These are phyloP conservation scores for Tricholoma bakamatsutake DNA, from an alignment of 768 basidiomycete species.

Conservation along the genomic window DNA sequence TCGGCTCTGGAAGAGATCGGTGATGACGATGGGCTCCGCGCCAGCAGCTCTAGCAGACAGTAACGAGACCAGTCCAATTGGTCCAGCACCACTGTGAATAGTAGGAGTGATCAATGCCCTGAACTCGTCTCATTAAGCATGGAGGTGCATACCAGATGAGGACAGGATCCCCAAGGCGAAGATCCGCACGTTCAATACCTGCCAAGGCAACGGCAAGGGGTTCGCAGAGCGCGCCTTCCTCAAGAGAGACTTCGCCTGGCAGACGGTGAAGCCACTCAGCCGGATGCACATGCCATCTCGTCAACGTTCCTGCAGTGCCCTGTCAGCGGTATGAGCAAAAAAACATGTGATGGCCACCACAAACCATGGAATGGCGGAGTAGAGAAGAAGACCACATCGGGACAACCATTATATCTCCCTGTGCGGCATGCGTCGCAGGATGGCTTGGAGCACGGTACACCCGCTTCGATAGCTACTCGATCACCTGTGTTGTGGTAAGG, in stretches of 20 bases:
- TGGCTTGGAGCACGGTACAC: constrained; percentile 61
- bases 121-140: not conserved
- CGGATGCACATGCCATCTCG: constrained; percentile 62
- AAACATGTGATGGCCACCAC: not conserved
- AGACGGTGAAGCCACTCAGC: constrained; percentile 64
- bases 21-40: constrained; percentile 65
- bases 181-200: constrained; percentile 57
- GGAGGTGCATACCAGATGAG: constrained; percentile 45
- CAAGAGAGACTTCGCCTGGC: constrained; percentile 55
- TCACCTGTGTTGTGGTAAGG: constrained; percentile 35
- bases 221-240: constrained; percentile 65
- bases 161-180: constrained; percentile 59
- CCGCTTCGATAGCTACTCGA: constrained; percentile 64
- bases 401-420: constrained; percentile 63
- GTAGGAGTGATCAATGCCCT: not conserved
- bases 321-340: not conserved
- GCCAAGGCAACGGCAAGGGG: constrained; percentile 64
- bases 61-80: constrained; percentile 58
- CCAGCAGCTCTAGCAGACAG: constrained; percentile 63
- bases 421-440: constrained; percentile 56
- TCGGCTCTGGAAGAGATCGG: constrained; percentile 59
- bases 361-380: constrained; percentile 64
- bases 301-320: constrained; percentile 44
- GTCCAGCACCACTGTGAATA: constrained; percentile 51
- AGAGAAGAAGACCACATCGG: constrained; percentile 59